A percentile compares a stretch with the other conserved stretches of the same genome.
These are phyloP conservation scores for Plasmopara halstedii DNA, from an alignment of 352 stramenopile genomes.

Conservation along the genomic window DNA sequence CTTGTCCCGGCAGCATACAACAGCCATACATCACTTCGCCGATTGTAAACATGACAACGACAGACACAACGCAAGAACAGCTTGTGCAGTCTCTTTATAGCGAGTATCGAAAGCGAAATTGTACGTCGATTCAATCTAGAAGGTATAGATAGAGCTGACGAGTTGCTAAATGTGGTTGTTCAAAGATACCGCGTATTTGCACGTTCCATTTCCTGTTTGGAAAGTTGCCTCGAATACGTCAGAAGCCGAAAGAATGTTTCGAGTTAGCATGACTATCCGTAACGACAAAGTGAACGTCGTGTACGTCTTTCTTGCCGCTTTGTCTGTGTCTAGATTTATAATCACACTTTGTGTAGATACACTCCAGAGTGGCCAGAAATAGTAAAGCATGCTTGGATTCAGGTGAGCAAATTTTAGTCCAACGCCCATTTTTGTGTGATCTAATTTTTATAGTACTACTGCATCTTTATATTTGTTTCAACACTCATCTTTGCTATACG, in stretches of 20 bases:
- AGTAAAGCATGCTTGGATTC: constrained; percentile 63
- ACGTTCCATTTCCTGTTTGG: constrained; percentile 36
- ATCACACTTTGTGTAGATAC: constrained; percentile 28
- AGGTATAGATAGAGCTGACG: not conserved
- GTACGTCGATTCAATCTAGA: constrained; percentile 16
- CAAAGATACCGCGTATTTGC: constrained; percentile 31
- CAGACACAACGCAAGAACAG: constrained; percentile 28
- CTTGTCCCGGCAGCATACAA: constrained; percentile 18
- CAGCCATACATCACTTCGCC: constrained; percentile 26
- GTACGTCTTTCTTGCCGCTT: too few relatives aligned
- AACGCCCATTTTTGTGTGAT: not conserved
- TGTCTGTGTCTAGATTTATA: not conserved
- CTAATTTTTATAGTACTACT: constrained; percentile 30
- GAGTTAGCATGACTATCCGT: constrained; percentile 31
- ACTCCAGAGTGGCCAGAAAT: constrained; percentile 48
- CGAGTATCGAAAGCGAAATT: constrained; percentile 37
- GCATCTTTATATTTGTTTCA: constrained; percentile 31
- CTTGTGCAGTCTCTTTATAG: constrained; percentile 28
- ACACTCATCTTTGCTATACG: constrained; percentile 20
- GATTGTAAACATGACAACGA: constrained; percentile 35
- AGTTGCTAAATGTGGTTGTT: not conserved
- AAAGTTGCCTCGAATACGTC: constrained; percentile 17
- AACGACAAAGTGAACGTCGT: constrained; percentile 28
- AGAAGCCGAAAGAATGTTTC: constrained; percentile 18
- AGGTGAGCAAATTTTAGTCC: constrained; percentile 22